Evolutionary conservation across 768 basidiomycete genomes (phyloP).

Genomic region (Serendipita sp.): DNA sequence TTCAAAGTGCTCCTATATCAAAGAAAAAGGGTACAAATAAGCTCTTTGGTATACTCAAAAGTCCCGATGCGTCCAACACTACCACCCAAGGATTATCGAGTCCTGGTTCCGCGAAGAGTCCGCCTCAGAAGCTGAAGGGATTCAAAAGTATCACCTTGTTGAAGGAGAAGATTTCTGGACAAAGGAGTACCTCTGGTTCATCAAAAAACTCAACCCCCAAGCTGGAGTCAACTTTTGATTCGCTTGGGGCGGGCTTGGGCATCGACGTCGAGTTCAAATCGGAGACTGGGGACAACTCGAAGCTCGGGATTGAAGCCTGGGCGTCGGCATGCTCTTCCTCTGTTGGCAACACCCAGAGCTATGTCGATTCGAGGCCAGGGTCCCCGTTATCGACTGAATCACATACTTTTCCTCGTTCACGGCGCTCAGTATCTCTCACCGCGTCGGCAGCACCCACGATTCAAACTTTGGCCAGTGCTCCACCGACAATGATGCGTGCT

Average conservation of each 20-base stretch:
- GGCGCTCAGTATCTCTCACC: not conserved
- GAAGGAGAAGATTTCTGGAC: not conserved
- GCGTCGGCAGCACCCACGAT: not conserved
- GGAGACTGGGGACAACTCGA: not conserved
- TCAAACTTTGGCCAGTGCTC: not conserved
- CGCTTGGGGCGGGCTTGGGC: not conserved
- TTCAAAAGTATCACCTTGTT: slow-evolving; percentile 5
- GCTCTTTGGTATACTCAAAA: not conserved
- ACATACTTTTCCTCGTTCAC: not conserved
- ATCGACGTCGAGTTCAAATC: slow-evolving; percentile 3
- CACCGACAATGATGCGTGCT: not conserved
- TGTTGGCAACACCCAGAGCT: not conserved
- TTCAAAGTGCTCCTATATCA: not conserved
- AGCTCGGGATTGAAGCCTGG: not conserved
- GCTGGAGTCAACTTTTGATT: not conserved
- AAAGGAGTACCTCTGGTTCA: not conserved
- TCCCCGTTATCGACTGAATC: slow-evolving; percentile 3
- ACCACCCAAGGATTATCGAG: not conserved
- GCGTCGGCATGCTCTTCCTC: not conserved
- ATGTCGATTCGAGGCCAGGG: not conserved
- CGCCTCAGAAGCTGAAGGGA: not conserved
- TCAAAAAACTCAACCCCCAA: not conserved
- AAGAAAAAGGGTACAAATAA: not conserved
- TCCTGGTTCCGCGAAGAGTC: not conserved
- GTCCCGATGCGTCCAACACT: not conserved